Percentiles rank a stretch among this genome's conserved stretches.
These are phyloP conservation scores for Aspergillus taichungensis DNA, from an alignment of 495 filamentous ascomycete genomes.

Conservation along the genomic window DNA sequence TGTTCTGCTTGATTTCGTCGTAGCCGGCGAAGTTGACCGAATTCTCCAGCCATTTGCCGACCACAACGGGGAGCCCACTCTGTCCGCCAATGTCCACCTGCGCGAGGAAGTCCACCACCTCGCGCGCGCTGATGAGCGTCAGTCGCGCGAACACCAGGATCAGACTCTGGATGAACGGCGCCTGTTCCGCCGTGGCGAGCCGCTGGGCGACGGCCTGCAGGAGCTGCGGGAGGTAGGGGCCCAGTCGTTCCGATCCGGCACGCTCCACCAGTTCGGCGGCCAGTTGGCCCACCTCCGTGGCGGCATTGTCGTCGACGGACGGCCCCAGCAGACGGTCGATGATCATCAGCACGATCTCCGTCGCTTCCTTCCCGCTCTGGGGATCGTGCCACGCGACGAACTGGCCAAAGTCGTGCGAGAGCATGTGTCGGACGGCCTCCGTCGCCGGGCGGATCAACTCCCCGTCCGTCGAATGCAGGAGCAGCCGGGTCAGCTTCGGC, in stretches of 20 bases:
- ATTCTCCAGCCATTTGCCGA: conserved; percentile 94
- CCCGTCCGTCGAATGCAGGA: conserved; percentile 70
- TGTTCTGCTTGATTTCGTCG: conserved; percentile 92
- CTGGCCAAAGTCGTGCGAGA: conserved; percentile 79
- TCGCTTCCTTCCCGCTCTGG: conserved; percentile 66
- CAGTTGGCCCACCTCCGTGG: conserved; percentile 90
- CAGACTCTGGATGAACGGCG: conserved; percentile 82
- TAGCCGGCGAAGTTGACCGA: conserved; percentile 94
- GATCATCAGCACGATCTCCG: conserved; percentile 82
- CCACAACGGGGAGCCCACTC: conserved; percentile 76
- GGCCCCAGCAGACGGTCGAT: conserved; percentile 88
- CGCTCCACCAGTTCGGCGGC: conserved; percentile 93
- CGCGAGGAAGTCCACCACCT: conserved; percentile 85
- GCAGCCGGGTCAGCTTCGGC: conserved; percentile 74
- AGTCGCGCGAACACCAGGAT: conserved; percentile 93
- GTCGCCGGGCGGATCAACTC: conserved; percentile 85
- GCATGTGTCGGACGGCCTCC: conserved; percentile 74
- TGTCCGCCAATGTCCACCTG: conserved; percentile 62
- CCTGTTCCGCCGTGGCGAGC: conserved; percentile 67
- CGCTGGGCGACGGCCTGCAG: conserved; percentile 83
- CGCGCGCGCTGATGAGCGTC: conserved; percentile 70
- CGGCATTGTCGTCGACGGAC: conserved; percentile 75
- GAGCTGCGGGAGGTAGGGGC: conserved; percentile 83
- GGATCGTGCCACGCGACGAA: conserved; percentile 69
- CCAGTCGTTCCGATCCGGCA: conserved; percentile 79